phyloP scores from a whole-genome alignment of 306 rosid genomes.

The Datisca glomerata region DNA sequence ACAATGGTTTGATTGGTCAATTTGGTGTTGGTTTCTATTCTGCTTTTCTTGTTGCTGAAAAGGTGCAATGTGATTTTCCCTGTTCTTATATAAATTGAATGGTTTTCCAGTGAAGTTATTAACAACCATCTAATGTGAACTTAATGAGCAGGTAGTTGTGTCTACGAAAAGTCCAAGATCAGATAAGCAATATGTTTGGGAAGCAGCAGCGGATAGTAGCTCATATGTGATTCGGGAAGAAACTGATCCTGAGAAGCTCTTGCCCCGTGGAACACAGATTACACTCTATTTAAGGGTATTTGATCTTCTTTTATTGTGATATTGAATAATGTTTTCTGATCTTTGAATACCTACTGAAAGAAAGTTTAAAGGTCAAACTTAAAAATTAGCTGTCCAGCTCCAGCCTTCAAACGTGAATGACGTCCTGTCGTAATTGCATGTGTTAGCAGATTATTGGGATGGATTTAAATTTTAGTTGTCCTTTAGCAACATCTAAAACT shows the following conservation, averaged over 20 bases:
- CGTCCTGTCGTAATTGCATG: no score
- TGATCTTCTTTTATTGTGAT: constrained; percentile 14
- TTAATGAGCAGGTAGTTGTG: constrained; percentile 74
- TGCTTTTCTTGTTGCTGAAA: constrained; percentile 93
- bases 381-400: no score
- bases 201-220: constrained; percentile 81
- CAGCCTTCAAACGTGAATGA: no score
- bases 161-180: constrained; percentile 94
- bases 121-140: no score
- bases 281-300: constrained; percentile 73
- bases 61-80: constrained; percentile 31
- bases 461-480: no score
- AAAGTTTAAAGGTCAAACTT: no score
- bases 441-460: no score
- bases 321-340: no score
- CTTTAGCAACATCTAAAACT: no score
- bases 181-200: constrained; percentile 88
- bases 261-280: constrained; percentile 85
- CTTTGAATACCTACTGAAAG: no score
- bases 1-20: constrained; percentile 86
- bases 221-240: constrained; percentile 84
- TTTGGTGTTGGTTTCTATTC: constrained; percentile 99
- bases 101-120: no score
- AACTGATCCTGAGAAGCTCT: constrained; percentile 69
- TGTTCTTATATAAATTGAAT: not conserved